Percentiles rank a stretch among this genome's conserved stretches.
Evolutionary conservation across 306 rosid species (phyloP).

Genomic region (Glycine soja): DNA sequence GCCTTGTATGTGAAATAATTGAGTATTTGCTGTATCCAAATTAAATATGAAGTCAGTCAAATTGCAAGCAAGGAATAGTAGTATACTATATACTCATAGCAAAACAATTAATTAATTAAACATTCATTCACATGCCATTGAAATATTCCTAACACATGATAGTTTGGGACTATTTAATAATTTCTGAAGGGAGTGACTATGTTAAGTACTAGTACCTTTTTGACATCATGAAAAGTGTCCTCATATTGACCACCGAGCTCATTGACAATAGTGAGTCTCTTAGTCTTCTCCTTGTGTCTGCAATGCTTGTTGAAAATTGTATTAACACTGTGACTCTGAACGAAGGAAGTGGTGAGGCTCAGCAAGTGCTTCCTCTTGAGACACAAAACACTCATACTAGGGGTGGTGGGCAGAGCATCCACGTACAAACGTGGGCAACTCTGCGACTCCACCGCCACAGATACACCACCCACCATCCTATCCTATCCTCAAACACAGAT

Average conservation of each 20-base stretch:
- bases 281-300: constrained; percentile 42
- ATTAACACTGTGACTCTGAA: too few relatives aligned
- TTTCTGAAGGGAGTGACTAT: too few relatives aligned
- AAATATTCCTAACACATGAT: too few relatives aligned
- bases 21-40: constrained; percentile 75
- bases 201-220: constrained; percentile 53
- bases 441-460: constrained; percentile 83
- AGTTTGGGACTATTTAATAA: too few relatives aligned
- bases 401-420: constrained; percentile 61
- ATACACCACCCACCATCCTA: constrained; percentile 76
- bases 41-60: constrained; percentile 45
- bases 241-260: constrained; percentile 93
- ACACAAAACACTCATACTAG: constrained; percentile 54
- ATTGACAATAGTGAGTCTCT: constrained; percentile 58
- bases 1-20: constrained; percentile 95
- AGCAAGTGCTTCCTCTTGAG: constrained; percentile 57
- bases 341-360: constrained; percentile 74
- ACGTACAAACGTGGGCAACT: constrained; percentile 77
- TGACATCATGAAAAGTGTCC: constrained; percentile 83
- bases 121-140: too few relatives aligned
- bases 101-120: background rate
- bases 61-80: background rate
- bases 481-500: background rate
- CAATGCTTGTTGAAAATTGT: too few relatives aligned
- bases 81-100: background rate